phyloP scores from a whole-genome alignment of 148 eudicot species.

The Diospyros kaki region DNA sequence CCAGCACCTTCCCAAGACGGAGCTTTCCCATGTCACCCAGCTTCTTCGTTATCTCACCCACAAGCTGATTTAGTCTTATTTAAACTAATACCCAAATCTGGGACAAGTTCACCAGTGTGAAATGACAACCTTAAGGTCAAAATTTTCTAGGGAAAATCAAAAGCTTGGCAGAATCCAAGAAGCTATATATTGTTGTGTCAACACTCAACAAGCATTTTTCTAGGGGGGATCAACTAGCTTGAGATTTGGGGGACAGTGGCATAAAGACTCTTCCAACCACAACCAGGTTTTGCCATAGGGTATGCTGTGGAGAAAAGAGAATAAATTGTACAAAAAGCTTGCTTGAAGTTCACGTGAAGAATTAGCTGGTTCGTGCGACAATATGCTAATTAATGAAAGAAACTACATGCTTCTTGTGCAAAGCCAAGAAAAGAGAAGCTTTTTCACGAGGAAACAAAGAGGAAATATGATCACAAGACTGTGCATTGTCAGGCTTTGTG shows the following conservation, averaged over 20 bases:
- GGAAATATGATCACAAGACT: no score
- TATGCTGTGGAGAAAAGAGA: conserved; percentile 19
- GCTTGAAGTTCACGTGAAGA: conserved; percentile 13
- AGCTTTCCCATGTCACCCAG: conserved; percentile 41
- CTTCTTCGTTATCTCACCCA: not conserved
- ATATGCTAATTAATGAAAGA: not conserved
- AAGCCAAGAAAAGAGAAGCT: not conserved
- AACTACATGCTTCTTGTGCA: not conserved
- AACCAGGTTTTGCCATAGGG: conserved; percentile 26
- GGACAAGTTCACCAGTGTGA: conserved; percentile 23
- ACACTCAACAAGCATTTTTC: conserved; percentile 10
- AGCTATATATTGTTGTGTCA: not conserved
- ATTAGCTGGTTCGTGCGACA: conserved; percentile 17
- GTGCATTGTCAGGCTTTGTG: not conserved
- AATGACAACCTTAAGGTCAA: conserved; percentile 43
- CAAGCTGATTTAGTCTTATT: not conserved
- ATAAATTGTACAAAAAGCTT: conserved; percentile 10
- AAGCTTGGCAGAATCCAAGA: conserved; percentile 37
- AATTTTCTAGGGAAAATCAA: conserved; percentile 30
- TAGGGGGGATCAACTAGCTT: conserved; percentile 12
- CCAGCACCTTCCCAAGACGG: conserved; percentile 59
- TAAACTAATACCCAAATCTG: not conserved
- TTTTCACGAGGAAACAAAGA: not conserved
- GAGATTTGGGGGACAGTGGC: not conserved
- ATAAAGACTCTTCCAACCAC: no score